Percentiles rank a stretch among this genome's conserved stretches.
These are phyloP conservation scores for Lepidopterella palustris DNA, from an alignment of 495 filamentous ascomycete species.

Conservation along the genomic window DNA sequence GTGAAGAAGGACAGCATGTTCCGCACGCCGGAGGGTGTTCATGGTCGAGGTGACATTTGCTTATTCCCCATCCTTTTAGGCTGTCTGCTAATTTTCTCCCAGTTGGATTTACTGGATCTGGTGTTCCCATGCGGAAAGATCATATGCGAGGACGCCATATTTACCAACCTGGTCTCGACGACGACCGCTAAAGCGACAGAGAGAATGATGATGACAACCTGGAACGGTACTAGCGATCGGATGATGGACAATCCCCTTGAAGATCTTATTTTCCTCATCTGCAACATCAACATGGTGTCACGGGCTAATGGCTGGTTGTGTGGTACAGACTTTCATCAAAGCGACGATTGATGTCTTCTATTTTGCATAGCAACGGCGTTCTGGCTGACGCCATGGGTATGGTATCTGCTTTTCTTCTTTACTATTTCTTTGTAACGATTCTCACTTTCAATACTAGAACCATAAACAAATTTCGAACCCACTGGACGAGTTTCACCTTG, in stretches of 20 bases:
- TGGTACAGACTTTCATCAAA: background rate
- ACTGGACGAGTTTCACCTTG: too few species aligned
- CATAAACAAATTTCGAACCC: too few species aligned
- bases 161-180: slow-evolving; percentile 74
- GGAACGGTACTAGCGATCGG: background rate
- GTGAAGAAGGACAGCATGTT: slow-evolving; percentile 96
- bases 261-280: background rate
- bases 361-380: background rate
- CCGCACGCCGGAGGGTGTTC: slow-evolving; percentile 75
- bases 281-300: background rate
- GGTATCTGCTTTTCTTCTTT: background rate
- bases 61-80: slow-evolving; percentile 17
- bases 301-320: background rate
- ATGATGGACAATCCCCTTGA: background rate
- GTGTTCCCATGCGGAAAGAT: slow-evolving; percentile 91
- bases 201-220: background rate
- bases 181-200: slow-evolving; percentile 37
- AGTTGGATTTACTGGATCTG: slow-evolving; percentile 96
- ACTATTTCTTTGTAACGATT: background rate
- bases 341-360: background rate
- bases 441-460: background rate
- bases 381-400: background rate
- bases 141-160: slow-evolving; percentile 74
- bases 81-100: slow-evolving; percentile 35
- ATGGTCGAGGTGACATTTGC: slow-evolving; percentile 65